Conservation (phyloP, 352 stramenopile genomes). For the Phytophthora kernoviae region DNA sequence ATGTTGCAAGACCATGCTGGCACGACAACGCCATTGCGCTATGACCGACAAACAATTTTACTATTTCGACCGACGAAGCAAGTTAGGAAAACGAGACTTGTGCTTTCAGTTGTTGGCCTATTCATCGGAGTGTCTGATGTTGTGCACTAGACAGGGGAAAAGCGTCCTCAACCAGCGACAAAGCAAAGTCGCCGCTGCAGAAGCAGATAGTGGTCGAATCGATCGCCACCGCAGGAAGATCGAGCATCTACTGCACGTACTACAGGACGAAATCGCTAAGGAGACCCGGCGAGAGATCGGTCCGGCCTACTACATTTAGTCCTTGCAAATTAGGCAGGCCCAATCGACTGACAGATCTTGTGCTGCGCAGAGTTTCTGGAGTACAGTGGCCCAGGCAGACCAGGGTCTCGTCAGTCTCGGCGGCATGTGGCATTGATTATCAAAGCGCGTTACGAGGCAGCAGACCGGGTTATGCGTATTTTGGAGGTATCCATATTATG, state of each 20-base stretch:
- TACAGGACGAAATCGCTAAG: constrained; percentile 63
- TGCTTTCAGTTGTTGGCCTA: constrained; percentile 1
- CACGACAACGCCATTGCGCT: constrained; percentile 54
- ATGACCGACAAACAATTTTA: constrained; percentile 49
- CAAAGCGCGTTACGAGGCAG: constrained; percentile 66
- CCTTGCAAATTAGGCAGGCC: too few species aligned
- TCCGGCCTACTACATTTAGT: constrained; percentile 15
- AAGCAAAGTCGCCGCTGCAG: constrained; percentile 7
- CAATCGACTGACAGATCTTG: background rate
- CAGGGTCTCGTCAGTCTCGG: constrained; percentile 40
- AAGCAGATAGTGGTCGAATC: constrained; percentile 36
- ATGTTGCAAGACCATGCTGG: constrained; percentile 34
- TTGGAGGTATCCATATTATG: constrained; percentile 53
- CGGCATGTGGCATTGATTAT: constrained; percentile 43
- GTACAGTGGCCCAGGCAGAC: constrained; percentile 22
- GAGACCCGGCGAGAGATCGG: constrained; percentile 67
- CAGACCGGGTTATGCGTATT: constrained; percentile 80
- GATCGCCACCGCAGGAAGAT: constrained; percentile 61
- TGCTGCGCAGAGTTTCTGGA: constrained; percentile 26
- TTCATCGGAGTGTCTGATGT: background rate
- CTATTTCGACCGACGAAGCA: constrained; percentile 45
- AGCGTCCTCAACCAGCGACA: background rate
- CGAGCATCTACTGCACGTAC: constrained; percentile 55
- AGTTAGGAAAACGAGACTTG: constrained; percentile 8
- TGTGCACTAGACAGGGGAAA: background rate